A percentile compares a stretch with the other conserved stretches of the same genome.
phyloP scores from a whole-genome alignment of 306 rosid species.

The Pterocarpus santalinus region DNA sequence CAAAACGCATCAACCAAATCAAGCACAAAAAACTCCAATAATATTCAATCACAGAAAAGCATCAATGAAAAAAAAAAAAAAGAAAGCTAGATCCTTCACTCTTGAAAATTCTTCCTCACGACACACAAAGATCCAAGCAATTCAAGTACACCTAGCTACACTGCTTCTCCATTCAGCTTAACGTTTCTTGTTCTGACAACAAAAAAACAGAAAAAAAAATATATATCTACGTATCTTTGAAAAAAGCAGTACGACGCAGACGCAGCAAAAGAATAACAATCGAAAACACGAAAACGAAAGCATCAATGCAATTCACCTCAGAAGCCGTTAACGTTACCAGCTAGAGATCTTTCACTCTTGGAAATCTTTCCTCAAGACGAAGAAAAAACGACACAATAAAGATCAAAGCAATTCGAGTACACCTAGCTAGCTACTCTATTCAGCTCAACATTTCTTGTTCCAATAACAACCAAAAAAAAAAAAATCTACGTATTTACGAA shows the following conservation, averaged over 20 bases:
- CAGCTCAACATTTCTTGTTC: neutral
- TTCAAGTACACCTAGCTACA: neutral
- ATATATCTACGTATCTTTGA: no score
- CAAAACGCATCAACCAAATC: neutral
- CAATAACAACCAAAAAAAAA: neutral
- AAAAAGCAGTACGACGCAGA: neutral
- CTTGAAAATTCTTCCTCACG: neutral
- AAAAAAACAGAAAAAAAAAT: no score
- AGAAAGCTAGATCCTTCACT: no score
- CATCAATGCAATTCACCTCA: neutral
- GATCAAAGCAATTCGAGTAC: neutral
- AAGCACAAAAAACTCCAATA: neutral
- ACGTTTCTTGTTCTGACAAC: neutral
- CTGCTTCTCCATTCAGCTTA: neutral
- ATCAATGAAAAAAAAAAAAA: no score
- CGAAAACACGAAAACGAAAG: neutral
- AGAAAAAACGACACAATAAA: neutral
- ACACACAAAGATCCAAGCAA: neutral
- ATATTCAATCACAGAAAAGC: no score
- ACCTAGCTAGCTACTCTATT: neutral
- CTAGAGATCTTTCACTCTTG: neutral
- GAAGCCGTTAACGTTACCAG: no score
- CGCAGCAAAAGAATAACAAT: neutral
- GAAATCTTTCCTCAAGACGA: neutral
- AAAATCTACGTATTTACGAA: neutral